Conservation (phyloP, 768 basidiomycete genomes). For the Glaciozyma antarctica region DNA sequence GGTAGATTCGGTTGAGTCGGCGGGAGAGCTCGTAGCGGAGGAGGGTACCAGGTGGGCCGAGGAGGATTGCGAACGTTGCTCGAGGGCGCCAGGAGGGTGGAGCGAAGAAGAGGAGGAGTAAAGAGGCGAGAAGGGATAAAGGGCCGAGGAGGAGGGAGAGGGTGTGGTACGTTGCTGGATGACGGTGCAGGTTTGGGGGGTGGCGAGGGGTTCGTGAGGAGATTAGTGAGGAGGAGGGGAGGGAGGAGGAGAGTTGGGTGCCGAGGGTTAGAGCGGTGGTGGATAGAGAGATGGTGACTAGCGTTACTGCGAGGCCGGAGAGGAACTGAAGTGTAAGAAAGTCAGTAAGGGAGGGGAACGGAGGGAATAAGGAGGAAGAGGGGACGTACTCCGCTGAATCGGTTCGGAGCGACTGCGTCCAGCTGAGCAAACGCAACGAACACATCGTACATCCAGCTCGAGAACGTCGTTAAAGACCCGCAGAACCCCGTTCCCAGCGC, state of each 20-base stretch:
- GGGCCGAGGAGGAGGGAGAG: constrained; percentile 44
- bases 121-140: constrained; percentile 48
- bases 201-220: constrained; percentile 5
- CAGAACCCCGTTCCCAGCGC: constrained; percentile 92
- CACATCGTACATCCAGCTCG: constrained; percentile 82
- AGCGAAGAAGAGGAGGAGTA: constrained; percentile 64
- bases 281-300: constrained; percentile 68
- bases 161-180: neutral
- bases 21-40: constrained; percentile 70
- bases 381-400: constrained; percentile 64
- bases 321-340: constrained; percentile 52
- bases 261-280: constrained; percentile 72
- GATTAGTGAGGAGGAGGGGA: constrained; percentile 34
- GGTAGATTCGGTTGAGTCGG: constrained; percentile 56
- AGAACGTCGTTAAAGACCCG: constrained; percentile 93
- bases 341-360: neutral
- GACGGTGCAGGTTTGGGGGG: no score
- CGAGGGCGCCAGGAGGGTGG: constrained; percentile 55
- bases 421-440: constrained; percentile 77
- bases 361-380: no score
- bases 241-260: constrained; percentile 49
- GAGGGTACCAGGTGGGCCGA: constrained; percentile 79
- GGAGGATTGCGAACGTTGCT: constrained; percentile 76
- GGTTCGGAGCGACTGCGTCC: constrained; percentile 48
- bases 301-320: constrained; percentile 70